Conservation (phyloP, 192 early-diverging fungal genomes). For the Entomortierella parvispora region DNA sequence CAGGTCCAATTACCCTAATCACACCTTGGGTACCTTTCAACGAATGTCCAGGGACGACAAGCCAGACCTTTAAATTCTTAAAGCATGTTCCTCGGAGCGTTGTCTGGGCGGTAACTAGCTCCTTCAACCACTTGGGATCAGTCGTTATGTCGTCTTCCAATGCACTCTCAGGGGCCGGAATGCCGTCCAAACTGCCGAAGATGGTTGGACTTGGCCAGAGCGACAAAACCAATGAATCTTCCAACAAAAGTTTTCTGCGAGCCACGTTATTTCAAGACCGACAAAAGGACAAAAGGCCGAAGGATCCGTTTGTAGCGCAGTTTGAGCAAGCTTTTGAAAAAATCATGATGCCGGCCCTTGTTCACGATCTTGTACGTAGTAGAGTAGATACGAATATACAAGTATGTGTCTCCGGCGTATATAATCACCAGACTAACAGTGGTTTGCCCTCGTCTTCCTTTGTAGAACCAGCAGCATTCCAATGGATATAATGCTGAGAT, state of each 20-base stretch:
- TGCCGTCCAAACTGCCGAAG: not conserved
- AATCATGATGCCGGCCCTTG: constrained; percentile 31
- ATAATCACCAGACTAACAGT: not conserved
- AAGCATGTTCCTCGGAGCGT: constrained; percentile 40
- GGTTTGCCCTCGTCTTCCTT: no score
- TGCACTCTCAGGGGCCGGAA: constrained; percentile 37
- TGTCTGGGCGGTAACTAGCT: constrained; percentile 50
- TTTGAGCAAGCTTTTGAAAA: constrained; percentile 44
- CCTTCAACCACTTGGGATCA: constrained; percentile 45
- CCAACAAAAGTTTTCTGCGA: constrained; percentile 5
- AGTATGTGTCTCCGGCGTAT: not conserved
- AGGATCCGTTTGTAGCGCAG: constrained; percentile 40
- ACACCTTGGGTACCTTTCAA: constrained; percentile 51
- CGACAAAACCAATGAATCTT: no score
- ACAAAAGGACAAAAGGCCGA: constrained; percentile 1
- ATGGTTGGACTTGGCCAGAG: no score
- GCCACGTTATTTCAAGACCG: not conserved
- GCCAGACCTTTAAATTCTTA: constrained; percentile 45
- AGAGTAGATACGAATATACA: not conserved
- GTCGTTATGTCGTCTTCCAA: constrained; percentile 35
- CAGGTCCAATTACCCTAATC: constrained; percentile 28
- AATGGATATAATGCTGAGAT: constrained; percentile 49
- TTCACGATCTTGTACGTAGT: constrained; percentile 39
- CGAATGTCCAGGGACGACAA: constrained; percentile 45
- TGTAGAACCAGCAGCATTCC: constrained; percentile 45